These are phyloP conservation scores for Cladophialophora carrionii DNA, from an alignment of 2,329 filamentous ascomycete species.

Conservation along the genomic window DNA sequence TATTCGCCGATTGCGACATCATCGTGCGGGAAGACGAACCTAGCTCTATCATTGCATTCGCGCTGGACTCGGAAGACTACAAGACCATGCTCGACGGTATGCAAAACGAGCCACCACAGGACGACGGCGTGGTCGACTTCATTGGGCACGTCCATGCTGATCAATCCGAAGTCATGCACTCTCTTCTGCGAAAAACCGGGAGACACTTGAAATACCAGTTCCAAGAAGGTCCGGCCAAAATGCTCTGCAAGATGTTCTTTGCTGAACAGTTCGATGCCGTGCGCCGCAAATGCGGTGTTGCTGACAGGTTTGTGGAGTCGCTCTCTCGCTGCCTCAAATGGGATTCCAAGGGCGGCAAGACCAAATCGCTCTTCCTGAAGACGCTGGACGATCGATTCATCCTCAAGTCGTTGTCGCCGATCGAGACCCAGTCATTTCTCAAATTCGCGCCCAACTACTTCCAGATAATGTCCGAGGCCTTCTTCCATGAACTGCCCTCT, in stretches of 20 bases:
- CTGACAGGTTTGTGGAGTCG: conserved; percentile 92
- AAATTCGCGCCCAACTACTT: conserved; percentile 97
- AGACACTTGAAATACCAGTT: conserved; percentile 97
- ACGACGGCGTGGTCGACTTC: conserved; percentile 44
- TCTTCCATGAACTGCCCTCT: conserved; percentile 92
- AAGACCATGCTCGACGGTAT: conserved; percentile 69
- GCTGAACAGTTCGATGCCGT: conserved; percentile 97
- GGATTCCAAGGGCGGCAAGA: conserved; percentile 98
- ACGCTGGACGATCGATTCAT: conserved; percentile 93
- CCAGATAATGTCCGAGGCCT: conserved; percentile 90
- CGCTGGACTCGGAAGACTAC: conserved; percentile 86
- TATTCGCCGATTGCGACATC: conserved; percentile 95
- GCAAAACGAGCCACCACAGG: conserved; percentile 38
- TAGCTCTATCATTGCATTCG: conserved; percentile 92
- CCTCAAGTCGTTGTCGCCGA: conserved; percentile 83
- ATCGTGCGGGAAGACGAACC: conserved; percentile 97
- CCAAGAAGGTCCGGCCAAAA: conserved; percentile 86
- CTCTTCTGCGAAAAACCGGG: conserved; percentile 78
- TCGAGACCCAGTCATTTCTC: conserved; percentile 92
- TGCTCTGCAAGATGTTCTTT: conserved; percentile 98
- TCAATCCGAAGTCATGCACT: conserved; percentile 80
- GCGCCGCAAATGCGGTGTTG: conserved; percentile 86
- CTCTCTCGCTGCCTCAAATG: conserved; percentile 94
- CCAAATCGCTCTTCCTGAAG: conserved; percentile 95
- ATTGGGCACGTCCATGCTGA: conserved; percentile 30